Percentiles rank a stretch among this genome's conserved stretches.
These are phyloP conservation scores for Aspergillus sp. DNA, from an alignment of 2,329 filamentous ascomycete genomes.

Conservation along the genomic window DNA sequence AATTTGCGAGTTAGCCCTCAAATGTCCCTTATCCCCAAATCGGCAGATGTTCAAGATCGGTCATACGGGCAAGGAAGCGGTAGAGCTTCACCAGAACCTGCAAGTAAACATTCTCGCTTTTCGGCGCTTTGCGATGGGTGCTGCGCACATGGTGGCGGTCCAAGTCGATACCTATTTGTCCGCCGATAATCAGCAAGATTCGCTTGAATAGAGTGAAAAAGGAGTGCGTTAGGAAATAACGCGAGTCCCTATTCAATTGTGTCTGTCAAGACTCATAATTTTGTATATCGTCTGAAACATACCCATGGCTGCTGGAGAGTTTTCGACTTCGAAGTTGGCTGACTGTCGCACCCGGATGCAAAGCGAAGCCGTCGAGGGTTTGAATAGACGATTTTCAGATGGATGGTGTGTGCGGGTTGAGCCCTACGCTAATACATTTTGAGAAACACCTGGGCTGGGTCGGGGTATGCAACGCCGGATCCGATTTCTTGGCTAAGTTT, in stretches of 20 bases:
- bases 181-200: conserved; percentile 16
- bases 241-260: background rate
- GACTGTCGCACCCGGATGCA: conserved; percentile 41
- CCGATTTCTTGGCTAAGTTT: background rate
- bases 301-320: conserved; percentile 47
- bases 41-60: conserved; percentile 15
- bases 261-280: background rate
- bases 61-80: conserved; percentile 87
- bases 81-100: conserved; percentile 98
- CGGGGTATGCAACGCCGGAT: background rate
- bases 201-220: background rate
- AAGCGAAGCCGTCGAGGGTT: conserved; percentile 37
- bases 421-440: conserved; percentile 42
- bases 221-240: background rate
- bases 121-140: conserved; percentile 87
- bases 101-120: conserved; percentile 97
- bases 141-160: conserved; percentile 64
- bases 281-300: conserved; percentile 22
- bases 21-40: background rate
- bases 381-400: conserved; percentile 41
- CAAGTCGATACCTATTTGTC: conserved; percentile 53
- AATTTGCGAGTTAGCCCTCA: conserved; percentile 20
- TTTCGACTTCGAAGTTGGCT: conserved; percentile 41
- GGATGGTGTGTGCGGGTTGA: conserved; percentile 45
- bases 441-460: conserved; percentile 4